Evolutionary conservation across 148 eudicot genomes (phyloP).

Genomic region (Fallopia convolvulus): DNA sequence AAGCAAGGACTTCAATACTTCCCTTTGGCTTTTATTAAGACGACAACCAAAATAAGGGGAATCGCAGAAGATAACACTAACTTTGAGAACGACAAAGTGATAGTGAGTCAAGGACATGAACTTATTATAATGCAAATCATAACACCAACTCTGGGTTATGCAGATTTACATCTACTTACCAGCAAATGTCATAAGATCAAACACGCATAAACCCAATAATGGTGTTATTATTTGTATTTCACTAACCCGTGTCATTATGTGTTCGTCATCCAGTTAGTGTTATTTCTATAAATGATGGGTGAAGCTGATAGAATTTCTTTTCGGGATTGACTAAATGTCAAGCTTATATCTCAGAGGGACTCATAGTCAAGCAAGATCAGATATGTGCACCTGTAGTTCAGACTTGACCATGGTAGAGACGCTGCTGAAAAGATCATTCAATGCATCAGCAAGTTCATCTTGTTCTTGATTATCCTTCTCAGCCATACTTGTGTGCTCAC

Average conservation of each 20-base stretch:
- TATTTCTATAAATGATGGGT: background rate
- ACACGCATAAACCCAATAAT: no score
- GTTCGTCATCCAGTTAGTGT: background rate
- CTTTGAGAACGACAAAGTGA: no score
- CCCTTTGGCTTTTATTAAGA: no score
- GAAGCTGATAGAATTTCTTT: background rate
- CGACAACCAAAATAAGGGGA: no score
- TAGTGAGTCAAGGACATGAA: no score
- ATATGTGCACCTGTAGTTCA: constrained; percentile 63
- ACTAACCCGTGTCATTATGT: background rate
- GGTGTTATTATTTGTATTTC: background rate
- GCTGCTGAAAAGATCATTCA: constrained; percentile 60
- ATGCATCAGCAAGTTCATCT: constrained; percentile 56
- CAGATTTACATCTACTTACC: no score
- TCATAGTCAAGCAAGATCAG: background rate
- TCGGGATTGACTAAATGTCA: background rate
- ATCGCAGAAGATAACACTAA: no score
- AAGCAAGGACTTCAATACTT: background rate
- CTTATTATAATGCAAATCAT: no score
- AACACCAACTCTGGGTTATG: background rate
- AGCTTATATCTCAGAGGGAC: background rate
- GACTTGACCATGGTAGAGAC: constrained; percentile 72
- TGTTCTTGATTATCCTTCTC: constrained; percentile 15
- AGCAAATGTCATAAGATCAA: no score
- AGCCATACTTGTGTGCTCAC: background rate